phyloP scores from a whole-genome alignment of 176 grass and related monocot genomes.

The Oryza longistaminata region DNA sequence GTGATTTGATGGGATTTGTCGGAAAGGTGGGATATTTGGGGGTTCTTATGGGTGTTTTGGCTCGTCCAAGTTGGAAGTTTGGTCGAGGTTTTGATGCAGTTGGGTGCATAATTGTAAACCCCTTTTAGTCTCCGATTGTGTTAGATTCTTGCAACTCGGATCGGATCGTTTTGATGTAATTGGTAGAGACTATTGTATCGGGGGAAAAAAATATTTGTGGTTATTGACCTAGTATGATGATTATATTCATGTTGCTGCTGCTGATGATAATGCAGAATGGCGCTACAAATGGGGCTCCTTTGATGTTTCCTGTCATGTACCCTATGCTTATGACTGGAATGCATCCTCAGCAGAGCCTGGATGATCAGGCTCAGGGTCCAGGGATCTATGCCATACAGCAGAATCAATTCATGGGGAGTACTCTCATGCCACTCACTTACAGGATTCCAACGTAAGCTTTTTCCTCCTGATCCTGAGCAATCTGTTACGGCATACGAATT shows the following conservation, averaged over 20 bases:
- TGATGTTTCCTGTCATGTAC: slow-evolving; percentile 45
- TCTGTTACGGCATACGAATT: slow-evolving; percentile 6
- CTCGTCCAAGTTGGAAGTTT: background rate
- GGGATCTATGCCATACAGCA: slow-evolving; percentile 87
- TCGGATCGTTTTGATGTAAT: background rate
- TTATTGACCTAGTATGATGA: background rate
- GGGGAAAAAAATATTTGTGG: background rate
- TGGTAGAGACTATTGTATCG: background rate
- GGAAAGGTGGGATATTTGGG: background rate
- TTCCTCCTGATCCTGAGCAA: background rate
- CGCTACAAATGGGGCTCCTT: slow-evolving; percentile 21
- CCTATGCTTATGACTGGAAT: slow-evolving; percentile 43
- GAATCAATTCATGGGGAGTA: slow-evolving; percentile 54
- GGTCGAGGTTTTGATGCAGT: background rate
- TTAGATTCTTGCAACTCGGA: background rate
- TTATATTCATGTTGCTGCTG: background rate
- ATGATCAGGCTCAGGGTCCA: slow-evolving; percentile 62
- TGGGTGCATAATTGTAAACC: background rate
- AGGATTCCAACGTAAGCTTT: slow-evolving; percentile 73
- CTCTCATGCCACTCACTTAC: slow-evolving; percentile 79
- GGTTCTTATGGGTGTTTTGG: background rate
- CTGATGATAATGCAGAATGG: slow-evolving; percentile 24
- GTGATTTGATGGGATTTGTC: background rate
- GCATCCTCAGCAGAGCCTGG: slow-evolving; percentile 43
- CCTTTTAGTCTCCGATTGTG: background rate